These are phyloP conservation scores for Dendrobium huoshanense DNA, from an alignment of 106 monocot species.

Conservation along the genomic window DNA sequence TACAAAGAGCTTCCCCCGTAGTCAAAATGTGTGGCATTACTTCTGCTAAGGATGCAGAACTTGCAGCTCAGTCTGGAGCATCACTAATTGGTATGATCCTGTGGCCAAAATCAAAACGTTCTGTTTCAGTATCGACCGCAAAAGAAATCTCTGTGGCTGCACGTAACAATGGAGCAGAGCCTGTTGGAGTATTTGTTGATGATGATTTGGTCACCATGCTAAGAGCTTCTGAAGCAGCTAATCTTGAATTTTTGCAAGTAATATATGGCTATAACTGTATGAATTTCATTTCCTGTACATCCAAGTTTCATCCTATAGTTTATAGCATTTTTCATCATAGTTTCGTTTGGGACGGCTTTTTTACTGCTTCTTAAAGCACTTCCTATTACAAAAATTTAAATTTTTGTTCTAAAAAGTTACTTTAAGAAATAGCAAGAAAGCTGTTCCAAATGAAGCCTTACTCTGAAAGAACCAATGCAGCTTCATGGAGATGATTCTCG, in stretches of 20 bases:
- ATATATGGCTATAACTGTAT: not conserved
- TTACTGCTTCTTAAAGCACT: too few relatives aligned
- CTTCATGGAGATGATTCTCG: conserved; percentile 90
- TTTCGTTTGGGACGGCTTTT: too few relatives aligned
- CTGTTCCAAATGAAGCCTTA: not conserved
- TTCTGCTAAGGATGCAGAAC: conserved; percentile 73
- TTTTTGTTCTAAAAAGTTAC: too few relatives aligned
- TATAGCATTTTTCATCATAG: not conserved
- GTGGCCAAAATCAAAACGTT: conserved; percentile 88
- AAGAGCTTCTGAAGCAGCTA: conserved; percentile 29
- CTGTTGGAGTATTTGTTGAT: conserved; percentile 93
- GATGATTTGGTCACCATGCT: conserved; percentile 67
- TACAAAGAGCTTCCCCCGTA: conserved; percentile 26
- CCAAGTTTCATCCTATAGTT: not conserved
- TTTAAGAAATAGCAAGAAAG: too few relatives aligned
- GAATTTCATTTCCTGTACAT: not conserved
- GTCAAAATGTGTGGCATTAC: conserved; percentile 95
- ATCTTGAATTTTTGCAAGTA: conserved; percentile 68
- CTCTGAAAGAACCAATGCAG: conserved; percentile 23
- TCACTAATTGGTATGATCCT: conserved; percentile 85
- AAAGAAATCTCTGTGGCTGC: conserved; percentile 85
- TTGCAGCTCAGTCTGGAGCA: conserved; percentile 66
- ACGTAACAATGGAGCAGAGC: conserved; percentile 51
- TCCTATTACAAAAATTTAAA: too few relatives aligned
- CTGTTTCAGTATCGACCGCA: conserved; percentile 47